Percentiles rank a stretch among this genome's conserved stretches.
Evolutionary conservation across 768 basidiomycete species (phyloP).

Genomic region (Mycena sanguinolenta): DNA sequence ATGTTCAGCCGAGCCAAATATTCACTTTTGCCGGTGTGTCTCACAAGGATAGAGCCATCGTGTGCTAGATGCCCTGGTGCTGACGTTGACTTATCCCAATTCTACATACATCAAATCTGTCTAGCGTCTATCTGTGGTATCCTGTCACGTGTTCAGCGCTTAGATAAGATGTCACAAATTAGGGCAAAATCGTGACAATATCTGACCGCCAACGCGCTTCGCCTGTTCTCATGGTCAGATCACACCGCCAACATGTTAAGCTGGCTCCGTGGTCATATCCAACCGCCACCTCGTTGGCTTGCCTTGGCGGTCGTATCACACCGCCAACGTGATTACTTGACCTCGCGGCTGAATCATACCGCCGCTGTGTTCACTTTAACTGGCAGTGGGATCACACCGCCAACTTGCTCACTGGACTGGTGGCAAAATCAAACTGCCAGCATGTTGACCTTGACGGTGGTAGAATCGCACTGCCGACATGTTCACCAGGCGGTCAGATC

Average conservation of each 20-base stretch:
- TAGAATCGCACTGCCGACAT: neutral
- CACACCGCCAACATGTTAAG: neutral
- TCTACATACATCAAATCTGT: too few species aligned
- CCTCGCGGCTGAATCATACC: neutral
- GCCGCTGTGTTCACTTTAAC: neutral
- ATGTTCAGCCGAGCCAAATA: too few species aligned
- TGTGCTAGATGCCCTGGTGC: too few species aligned
- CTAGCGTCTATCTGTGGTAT: too few species aligned
- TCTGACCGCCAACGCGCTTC: too few species aligned
- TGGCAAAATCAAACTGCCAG: neutral
- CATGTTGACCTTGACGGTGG: neutral
- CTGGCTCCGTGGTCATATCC: neutral
- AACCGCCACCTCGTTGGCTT: neutral
- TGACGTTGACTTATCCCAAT: too few species aligned
- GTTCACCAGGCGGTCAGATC: neutral
- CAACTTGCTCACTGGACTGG: neutral
- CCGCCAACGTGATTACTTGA: neutral
- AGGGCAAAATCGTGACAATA: too few species aligned
- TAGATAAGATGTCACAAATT: too few species aligned
- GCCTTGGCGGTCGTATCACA: neutral
- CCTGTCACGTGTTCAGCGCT: too few species aligned
- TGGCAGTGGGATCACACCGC: neutral
- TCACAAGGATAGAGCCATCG: too few species aligned
- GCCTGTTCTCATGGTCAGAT: too few species aligned
- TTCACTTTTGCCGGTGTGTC: too few species aligned